Base-by-base conservation (phyloP, 768 basidiomycete genomes). In the Pleurotus sapidus region DNA sequence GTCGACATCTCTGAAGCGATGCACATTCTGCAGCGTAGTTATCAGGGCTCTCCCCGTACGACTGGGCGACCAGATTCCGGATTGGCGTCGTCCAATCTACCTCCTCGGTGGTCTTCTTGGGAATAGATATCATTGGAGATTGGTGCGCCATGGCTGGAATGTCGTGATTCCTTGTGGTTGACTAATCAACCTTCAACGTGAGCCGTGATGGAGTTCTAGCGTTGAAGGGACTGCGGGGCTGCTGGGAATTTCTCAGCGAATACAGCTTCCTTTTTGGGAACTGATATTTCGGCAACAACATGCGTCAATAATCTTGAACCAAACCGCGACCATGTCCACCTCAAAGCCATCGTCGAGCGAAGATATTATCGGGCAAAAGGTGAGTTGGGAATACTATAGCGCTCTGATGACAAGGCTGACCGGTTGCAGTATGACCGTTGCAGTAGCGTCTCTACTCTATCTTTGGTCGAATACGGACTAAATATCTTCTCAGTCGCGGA, bases 31-130 rank as follows among this genome's bases (percentile, higher is more conserved):
- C 75, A 0, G 87, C 74, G 68, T 98, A 99, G 63, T 84, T 84
- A 58, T 95, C 93, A 25, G 96, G 94, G 66, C 80, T 87, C 77
- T 98, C 97, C 24, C 93, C 93, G 69, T 97, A 99, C 0, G 92
- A 93, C 64, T 93, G 88, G 2, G 91, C 81, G 71, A 99, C 95
- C 45, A 94, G 78, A 62, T 77, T 84, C 27, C 89, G 84, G 60
- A 98, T 91, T 2, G 94, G 91, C 0, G 83, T 81, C 1, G 95
- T 90, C 91, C 95, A 98, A 76, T 99, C 97, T 24, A 96, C 95
- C 63, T 98, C 96, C 14, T 93, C 89, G 0, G 97, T 97, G n/a
- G 83, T 77, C 80, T 99, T 99, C 77, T 82, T 89, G 0, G 96
- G 95, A 39, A 98, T 92, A 11, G 93, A 83, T 60, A 96, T 88